A percentile compares a stretch with the other conserved stretches of the same genome.
Evolutionary conservation across 164 flowering plant genomes (phyloP).

Genomic region (Saururus chinensis): DNA sequence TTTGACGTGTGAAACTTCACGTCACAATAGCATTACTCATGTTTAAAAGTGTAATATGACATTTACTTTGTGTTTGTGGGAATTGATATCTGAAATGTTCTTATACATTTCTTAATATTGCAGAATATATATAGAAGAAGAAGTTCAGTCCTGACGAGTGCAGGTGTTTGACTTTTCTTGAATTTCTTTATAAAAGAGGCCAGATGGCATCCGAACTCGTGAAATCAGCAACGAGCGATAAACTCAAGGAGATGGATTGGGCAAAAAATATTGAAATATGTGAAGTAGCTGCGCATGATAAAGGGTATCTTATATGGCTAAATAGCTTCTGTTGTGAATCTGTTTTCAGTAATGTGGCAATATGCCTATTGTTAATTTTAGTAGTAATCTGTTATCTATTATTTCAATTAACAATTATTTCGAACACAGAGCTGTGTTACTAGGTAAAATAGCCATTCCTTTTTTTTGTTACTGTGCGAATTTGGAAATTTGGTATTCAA

Average conservation of each 20-base stretch:
- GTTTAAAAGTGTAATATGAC: too few relatives aligned
- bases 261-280: constrained; percentile 75
- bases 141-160: not conserved
- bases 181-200: not conserved
- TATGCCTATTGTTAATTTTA: not conserved
- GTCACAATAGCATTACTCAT: too few relatives aligned
- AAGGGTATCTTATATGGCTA: constrained; percentile 30
- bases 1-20: too few relatives aligned
- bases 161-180: not conserved
- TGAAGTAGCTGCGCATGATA: constrained; percentile 71
- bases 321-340: not conserved
- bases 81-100: not conserved
- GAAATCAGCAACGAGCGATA: constrained; percentile 71
- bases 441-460: not conserved
- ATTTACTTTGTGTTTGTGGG: not conserved
- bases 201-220: constrained; percentile 83
- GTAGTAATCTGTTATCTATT: not conserved
- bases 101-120: too few relatives aligned
- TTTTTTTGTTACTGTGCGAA: not conserved
- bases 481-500: not conserved
- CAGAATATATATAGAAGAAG: not conserved
- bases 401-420: too few relatives aligned
- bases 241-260: constrained; percentile 84
- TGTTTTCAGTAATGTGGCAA: not conserved
- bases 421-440: too few relatives aligned